Conservation (phyloP, 305 asterid genomes). For the Solanum hybrid region DNA sequence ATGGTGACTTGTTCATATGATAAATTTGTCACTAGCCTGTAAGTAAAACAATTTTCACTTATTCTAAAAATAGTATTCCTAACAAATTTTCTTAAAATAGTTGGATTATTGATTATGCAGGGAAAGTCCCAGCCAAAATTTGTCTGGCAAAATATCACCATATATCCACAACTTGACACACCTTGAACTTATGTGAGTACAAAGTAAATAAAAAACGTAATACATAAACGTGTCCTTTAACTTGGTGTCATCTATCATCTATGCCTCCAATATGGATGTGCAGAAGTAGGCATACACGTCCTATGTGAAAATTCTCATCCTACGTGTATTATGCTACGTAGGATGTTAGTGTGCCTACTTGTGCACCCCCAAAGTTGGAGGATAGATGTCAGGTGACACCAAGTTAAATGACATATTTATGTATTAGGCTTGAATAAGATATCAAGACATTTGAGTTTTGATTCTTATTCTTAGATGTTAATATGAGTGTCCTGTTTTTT, state of each 20-base stretch:
- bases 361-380: neutral
- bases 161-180: constrained; percentile 74
- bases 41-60: constrained; percentile 19
- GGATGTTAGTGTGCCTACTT: neutral
- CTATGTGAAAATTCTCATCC: neutral
- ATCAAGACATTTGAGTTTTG: neutral
- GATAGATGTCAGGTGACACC: neutral
- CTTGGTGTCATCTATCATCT: neutral
- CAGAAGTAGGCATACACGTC: neutral
- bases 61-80: neutral
- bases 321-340: neutral
- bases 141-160: constrained; percentile 60
- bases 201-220: neutral
- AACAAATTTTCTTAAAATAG: neutral
- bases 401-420: neutral
- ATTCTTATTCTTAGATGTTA: neutral
- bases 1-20: constrained; percentile 67
- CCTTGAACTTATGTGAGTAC: constrained; percentile 67
- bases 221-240: neutral
- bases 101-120: constrained; percentile 28
- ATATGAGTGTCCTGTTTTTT: neutral
- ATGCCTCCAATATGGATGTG: neutral
- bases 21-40: constrained; percentile 45
- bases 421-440: neutral
- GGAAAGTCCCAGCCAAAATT: constrained; percentile 70